Evolutionary conservation across 352 stramenopile genomes (phyloP).

Genomic region (Pythium chondricola): DNA sequence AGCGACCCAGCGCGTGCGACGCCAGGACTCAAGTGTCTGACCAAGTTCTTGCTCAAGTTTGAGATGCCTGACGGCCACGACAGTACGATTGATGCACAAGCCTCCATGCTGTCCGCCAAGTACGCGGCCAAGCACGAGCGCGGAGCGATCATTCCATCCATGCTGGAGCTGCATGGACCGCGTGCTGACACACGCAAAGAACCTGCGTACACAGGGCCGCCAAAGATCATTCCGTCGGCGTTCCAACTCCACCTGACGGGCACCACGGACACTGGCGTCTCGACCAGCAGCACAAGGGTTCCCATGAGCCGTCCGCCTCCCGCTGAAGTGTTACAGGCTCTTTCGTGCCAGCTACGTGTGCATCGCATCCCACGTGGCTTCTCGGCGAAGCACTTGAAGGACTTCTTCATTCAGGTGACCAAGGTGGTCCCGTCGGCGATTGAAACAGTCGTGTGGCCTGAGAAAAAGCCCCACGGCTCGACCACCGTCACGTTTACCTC

Average conservation of each 20-base stretch:
- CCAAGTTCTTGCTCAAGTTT: slow-evolving; percentile 74
- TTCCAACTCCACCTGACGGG: slow-evolving; percentile 28
- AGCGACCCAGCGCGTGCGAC: slow-evolving; percentile 28
- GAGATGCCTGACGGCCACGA: slow-evolving; percentile 84
- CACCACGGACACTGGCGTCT: slow-evolving; percentile 3
- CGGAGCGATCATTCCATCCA: slow-evolving; percentile 62
- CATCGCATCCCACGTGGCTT: slow-evolving; percentile 71
- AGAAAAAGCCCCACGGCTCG: slow-evolving; percentile 60
- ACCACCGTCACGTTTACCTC: slow-evolving; percentile 65
- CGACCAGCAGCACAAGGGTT: slow-evolving; percentile 2
- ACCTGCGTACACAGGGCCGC: slow-evolving; percentile 25
- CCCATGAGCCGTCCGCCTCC: slow-evolving; percentile 11
- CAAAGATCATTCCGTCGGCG: slow-evolving; percentile 34
- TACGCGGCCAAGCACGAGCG: slow-evolving; percentile 50
- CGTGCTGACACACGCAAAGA: slow-evolving; percentile 1
- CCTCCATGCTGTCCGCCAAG: slow-evolving; percentile 82
- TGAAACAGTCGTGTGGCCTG: slow-evolving; percentile 58
- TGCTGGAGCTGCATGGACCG: slow-evolving; percentile 54
- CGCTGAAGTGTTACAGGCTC: slow-evolving; percentile 23
- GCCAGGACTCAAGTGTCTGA: slow-evolving; percentile 67
- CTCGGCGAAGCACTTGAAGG: slow-evolving; percentile 55
- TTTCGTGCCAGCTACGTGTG: slow-evolving; percentile 60
- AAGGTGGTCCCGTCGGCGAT: slow-evolving; percentile 62
- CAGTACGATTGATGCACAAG: slow-evolving; percentile 81
- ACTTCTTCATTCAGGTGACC: slow-evolving; percentile 55